Evolutionary conservation across 2,329 filamentous ascomycete species (phyloP).

Genomic region (Cladophialophora chaetospira): DNA sequence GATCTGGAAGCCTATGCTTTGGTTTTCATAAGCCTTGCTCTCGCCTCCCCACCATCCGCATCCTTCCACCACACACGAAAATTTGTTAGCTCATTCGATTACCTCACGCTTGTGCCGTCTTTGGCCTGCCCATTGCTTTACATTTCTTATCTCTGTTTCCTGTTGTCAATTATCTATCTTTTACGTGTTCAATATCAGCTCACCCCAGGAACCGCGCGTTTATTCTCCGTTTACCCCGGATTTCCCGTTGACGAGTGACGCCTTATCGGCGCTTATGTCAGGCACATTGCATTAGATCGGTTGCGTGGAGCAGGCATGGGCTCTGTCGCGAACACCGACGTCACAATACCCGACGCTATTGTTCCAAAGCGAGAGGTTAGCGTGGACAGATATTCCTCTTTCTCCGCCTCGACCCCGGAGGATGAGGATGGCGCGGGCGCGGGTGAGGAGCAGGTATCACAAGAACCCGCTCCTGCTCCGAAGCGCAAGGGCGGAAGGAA

Average conservation of each 20-base stretch:
- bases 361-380: slow-evolving; percentile 47
- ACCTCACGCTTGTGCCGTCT: slow-evolving; percentile 30
- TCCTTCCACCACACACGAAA: slow-evolving; percentile 20
- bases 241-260: slow-evolving; percentile 7
- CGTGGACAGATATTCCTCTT: slow-evolving; percentile 47
- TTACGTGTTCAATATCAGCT: slow-evolving; percentile 31
- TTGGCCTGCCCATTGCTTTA: slow-evolving; percentile 31
- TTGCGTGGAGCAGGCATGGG: slow-evolving; percentile 41
- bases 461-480: slow-evolving; percentile 57
- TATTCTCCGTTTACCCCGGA: slow-evolving; percentile 23
- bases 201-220: slow-evolving; percentile 16
- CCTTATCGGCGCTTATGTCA: slow-evolving; percentile 33
- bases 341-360: slow-evolving; percentile 45
- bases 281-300: slow-evolving; percentile 33
- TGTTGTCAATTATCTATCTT: slow-evolving; percentile 33
- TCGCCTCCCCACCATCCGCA: slow-evolving; percentile 20
- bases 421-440: slow-evolving; percentile 42
- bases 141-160: slow-evolving; percentile 35
- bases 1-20: background rate
- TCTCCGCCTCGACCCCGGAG: slow-evolving; percentile 50
- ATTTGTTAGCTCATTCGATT: slow-evolving; percentile 35
- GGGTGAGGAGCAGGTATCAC: slow-evolving; percentile 27
- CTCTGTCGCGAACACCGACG: slow-evolving; percentile 46
- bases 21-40: slow-evolving; percentile 12
- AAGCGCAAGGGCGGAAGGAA: slow-evolving; percentile 98